A percentile compares a stretch with the other conserved stretches of the same genome.
These are phyloP conservation scores for Rosa multiflora DNA, from an alignment of 306 rosid genomes.

Conservation along the genomic window DNA sequence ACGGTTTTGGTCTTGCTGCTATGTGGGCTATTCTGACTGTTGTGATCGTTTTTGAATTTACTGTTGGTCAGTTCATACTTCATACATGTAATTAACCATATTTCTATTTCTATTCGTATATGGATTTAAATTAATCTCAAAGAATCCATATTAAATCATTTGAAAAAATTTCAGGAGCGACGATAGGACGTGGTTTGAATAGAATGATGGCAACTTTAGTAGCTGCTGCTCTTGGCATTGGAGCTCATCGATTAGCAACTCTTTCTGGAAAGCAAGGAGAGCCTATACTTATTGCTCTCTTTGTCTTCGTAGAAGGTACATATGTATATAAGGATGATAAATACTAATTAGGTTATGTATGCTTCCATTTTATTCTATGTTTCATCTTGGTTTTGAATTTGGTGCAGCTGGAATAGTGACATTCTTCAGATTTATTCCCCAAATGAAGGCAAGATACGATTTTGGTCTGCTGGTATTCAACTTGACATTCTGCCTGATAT, in stretches of 20 bases:
- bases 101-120: neutral
- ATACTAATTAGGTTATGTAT: neutral
- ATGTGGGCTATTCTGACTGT: slow-evolving; percentile 37
- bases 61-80: slow-evolving; percentile 24
- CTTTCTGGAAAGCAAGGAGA: slow-evolving; percentile 31
- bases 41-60: slow-evolving; percentile 28
- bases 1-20: slow-evolving; percentile 24
- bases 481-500: slow-evolving; percentile 26
- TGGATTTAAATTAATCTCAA: neutral
- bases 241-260: slow-evolving; percentile 32
- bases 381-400: neutral
- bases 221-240: slow-evolving; percentile 36
- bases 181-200: slow-evolving; percentile 42
- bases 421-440: slow-evolving; percentile 24
- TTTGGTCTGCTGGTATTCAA: slow-evolving; percentile 23
- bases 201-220: slow-evolving; percentile 35
- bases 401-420: slow-evolving; percentile 21
- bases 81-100: neutral
- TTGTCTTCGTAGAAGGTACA: slow-evolving; percentile 21
- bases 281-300: slow-evolving; percentile 27
- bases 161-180: slow-evolving; percentile 32
- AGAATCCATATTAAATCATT: neutral
- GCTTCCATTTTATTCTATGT: neutral
- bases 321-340: neutral
- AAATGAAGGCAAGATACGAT: slow-evolving; percentile 31